These are phyloP conservation scores for Botryococcus braunii DNA, from an alignment of 163 green algal species.

Conservation along the genomic window DNA sequence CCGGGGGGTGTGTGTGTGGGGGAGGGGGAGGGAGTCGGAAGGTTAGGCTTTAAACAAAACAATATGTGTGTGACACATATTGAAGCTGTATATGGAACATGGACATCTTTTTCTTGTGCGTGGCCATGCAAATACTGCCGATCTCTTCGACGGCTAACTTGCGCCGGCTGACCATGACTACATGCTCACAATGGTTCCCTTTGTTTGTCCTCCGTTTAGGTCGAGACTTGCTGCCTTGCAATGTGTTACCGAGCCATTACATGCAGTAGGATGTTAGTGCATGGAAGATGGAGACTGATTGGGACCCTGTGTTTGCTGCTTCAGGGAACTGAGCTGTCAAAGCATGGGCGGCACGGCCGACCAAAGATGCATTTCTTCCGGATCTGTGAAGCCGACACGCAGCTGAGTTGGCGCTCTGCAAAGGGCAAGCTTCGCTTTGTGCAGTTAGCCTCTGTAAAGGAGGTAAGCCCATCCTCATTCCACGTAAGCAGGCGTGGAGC, in stretches of 20 bases:
- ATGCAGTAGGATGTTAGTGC: background rate
- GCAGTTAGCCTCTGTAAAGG: conserved; percentile 6
- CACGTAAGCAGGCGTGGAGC: no score
- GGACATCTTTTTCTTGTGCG: no score
- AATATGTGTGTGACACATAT: no score
- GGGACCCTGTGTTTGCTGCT: background rate
- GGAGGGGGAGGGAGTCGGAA: no score
- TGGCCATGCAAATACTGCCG: background rate
- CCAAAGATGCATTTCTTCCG: conserved; percentile 78
- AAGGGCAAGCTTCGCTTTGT: conserved; percentile 38
- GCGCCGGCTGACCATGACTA: background rate
- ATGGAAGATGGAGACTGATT: no score
- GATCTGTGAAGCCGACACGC: conserved; percentile 47
- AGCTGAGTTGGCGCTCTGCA: conserved; percentile 59
- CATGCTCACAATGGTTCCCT: background rate
- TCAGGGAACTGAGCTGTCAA: conserved; percentile 69
- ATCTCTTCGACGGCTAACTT: background rate
- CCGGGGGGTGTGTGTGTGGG: no score
- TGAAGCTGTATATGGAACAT: no score
- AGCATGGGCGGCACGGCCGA: conserved; percentile 77
- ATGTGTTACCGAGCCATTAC: background rate
- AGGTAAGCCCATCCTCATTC: conserved; percentile 17
- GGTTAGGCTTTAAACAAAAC: no score
- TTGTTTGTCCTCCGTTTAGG: background rate
- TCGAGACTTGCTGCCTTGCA: background rate